phyloP scores from a whole-genome alignment of 2,329 filamentous ascomycete genomes.

The Aspergillus candidus region DNA sequence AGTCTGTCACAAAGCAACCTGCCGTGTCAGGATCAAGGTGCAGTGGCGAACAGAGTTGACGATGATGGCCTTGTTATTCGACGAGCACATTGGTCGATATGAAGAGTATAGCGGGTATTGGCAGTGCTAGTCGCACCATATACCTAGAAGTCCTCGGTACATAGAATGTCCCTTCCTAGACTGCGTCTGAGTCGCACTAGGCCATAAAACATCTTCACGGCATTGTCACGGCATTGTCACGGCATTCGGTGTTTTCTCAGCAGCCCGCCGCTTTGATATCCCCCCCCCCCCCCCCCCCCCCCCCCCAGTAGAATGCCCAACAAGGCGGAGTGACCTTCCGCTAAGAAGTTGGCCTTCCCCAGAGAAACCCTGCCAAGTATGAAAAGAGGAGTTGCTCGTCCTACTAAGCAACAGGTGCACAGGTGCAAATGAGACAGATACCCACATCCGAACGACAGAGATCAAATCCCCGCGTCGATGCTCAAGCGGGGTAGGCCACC shows the following conservation, averaged over 20 bases:
- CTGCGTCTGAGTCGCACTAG: constrained; percentile 10
- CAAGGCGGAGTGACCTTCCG: constrained; percentile 11
- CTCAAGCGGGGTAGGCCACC: constrained; percentile 11
- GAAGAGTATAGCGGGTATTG: neutral
- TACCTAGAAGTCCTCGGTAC: constrained; percentile 18
- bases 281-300: constrained; percentile 16
- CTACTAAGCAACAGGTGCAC: constrained; percentile 2
- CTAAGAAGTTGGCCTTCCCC: constrained; percentile 12
- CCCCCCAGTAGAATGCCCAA: constrained; percentile 13
- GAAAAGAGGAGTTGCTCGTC: constrained; percentile 3
- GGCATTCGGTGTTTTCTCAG: constrained; percentile 14
- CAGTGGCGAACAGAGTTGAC: constrained; percentile 16
- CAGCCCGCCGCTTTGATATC: constrained; percentile 11
- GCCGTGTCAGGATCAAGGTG: too few species aligned
- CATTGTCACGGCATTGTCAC: constrained; percentile 7
- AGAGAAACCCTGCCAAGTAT: constrained; percentile 11
- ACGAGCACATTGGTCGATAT: constrained; percentile 5
- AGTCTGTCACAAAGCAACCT: neutral
- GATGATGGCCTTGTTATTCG: constrained; percentile 15
- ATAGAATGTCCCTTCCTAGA: constrained; percentile 13
- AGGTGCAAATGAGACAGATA: too few species aligned
- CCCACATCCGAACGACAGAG: constrained; percentile 9
- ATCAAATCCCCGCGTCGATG: constrained; percentile 9
- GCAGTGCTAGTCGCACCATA: constrained; percentile 12
- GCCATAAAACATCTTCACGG: constrained; percentile 11